These are phyloP conservation scores for Theileria sp. DNA, from an alignment of 169 alveolate genomes.

Conservation along the genomic window DNA sequence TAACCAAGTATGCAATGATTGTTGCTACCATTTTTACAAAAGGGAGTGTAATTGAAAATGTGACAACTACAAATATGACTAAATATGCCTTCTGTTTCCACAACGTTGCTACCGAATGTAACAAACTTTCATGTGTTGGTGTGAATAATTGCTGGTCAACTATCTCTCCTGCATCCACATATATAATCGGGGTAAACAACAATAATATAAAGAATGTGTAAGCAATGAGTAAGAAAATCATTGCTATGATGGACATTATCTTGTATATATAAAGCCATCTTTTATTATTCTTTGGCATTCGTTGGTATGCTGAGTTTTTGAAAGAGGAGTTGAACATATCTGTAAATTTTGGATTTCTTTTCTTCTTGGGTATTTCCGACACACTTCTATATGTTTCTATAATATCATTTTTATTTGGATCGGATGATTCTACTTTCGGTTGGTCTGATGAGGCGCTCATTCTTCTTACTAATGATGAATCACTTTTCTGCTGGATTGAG, in stretches of 20 bases:
- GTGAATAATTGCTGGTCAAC: slow-evolving; percentile 46
- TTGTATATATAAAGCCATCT: slow-evolving; percentile 46
- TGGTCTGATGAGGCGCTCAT: slow-evolving; percentile 17
- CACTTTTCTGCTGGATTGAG: background rate
- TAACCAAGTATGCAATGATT: slow-evolving; percentile 18
- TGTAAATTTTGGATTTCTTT: background rate
- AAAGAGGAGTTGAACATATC: background rate
- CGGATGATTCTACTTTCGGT: background rate
- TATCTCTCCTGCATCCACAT: slow-evolving; percentile 59
- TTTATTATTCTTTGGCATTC: slow-evolving; percentile 35
- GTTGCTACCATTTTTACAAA: slow-evolving; percentile 58
- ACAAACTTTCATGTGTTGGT: slow-evolving; percentile 57
- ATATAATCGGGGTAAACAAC: slow-evolving; percentile 41
- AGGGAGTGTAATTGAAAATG: slow-evolving; percentile 56
- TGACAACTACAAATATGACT: slow-evolving; percentile 37
- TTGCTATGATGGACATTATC: slow-evolving; percentile 20
- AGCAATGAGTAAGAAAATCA: slow-evolving; percentile 29
- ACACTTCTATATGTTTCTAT: slow-evolving; percentile 9
- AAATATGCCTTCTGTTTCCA: slow-evolving; percentile 46
- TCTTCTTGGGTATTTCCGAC: background rate
- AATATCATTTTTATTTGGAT: background rate
- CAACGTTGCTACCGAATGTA: slow-evolving; percentile 50
- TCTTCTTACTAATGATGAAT: slow-evolving; percentile 5
- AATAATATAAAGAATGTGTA: slow-evolving; percentile 45
- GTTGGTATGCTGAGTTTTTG: slow-evolving; percentile 9